These are phyloP conservation scores for Gentiana dahurica DNA, from an alignment of 257 asterid genomes.

Conservation along the genomic window DNA sequence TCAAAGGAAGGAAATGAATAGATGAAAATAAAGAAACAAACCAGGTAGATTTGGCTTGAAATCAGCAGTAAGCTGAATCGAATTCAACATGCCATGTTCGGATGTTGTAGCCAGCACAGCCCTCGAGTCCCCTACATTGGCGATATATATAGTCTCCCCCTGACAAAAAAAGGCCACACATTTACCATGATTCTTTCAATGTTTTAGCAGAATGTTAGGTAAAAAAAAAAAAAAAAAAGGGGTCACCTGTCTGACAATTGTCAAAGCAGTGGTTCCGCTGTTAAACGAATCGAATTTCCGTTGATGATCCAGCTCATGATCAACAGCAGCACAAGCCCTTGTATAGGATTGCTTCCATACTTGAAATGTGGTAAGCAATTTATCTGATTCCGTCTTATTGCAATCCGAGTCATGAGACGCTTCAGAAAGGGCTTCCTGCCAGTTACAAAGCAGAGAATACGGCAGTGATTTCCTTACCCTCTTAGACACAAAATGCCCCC, in stretches of 20 bases:
- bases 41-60: constrained; percentile 94
- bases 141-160: constrained; percentile 64
- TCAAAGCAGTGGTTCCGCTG: constrained; percentile 89
- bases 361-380: constrained; percentile 43
- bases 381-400: constrained; percentile 40
- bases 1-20: neutral
- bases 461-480: constrained; percentile 71
- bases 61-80: constrained; percentile 82
- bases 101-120: constrained; percentile 79
- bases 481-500: constrained; percentile 97
- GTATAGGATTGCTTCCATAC: constrained; percentile 77
- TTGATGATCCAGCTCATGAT: constrained; percentile 62
- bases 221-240: neutral
- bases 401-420: constrained; percentile 31
- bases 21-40: constrained; percentile 25
- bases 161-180: constrained; percentile 10
- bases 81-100: constrained; percentile 46
- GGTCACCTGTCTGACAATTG: constrained; percentile 76
- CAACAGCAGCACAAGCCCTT: constrained; percentile 91
- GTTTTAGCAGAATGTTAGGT: neutral
- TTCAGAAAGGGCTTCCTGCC: constrained; percentile 70
- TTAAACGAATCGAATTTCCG: constrained; percentile 62
- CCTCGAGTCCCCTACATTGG: constrained; percentile 95
- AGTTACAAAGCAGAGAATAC: constrained; percentile 52
- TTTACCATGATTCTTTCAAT: neutral